A percentile compares a stretch with the other conserved stretches of the same genome.
Evolutionary conservation across 148 eudicot genomes (phyloP).

Genomic region (Camellia sinensis): DNA sequence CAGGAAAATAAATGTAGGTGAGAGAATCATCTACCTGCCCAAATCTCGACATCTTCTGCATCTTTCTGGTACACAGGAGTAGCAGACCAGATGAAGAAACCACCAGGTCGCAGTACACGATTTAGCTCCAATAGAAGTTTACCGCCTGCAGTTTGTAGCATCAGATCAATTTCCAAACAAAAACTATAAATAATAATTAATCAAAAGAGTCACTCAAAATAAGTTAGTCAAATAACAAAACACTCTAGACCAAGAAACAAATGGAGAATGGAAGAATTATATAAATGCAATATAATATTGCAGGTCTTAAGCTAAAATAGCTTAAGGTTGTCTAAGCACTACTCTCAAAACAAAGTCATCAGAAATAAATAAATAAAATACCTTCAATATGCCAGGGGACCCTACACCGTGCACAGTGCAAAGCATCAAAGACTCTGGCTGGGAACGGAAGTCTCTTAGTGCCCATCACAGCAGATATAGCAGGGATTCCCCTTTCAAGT

Average conservation of each 20-base stretch:
- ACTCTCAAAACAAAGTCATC: slow-evolving; percentile 7
- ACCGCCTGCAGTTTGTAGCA: slow-evolving; percentile 33
- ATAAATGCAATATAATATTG: slow-evolving; percentile 25
- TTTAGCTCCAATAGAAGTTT: slow-evolving; percentile 52
- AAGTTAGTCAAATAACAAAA: not conserved
- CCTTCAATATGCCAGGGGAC: slow-evolving; percentile 98
- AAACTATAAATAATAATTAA: not conserved
- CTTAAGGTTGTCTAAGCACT: not conserved
- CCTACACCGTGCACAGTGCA: slow-evolving; percentile 93
- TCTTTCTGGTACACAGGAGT: slow-evolving; percentile 44
- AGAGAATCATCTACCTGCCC: slow-evolving; percentile 36
- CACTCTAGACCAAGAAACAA: not conserved
- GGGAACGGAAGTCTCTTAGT: slow-evolving; percentile 87
- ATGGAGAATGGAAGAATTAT: not conserved
- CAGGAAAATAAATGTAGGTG: not conserved
- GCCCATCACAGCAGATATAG: slow-evolving; percentile 93
- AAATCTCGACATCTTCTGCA: slow-evolving; percentile 43
- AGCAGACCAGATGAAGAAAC: slow-evolving; percentile 54
- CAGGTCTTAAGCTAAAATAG: not conserved
- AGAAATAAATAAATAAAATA: slow-evolving; percentile 21
- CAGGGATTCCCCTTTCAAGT: slow-evolving; percentile 86
- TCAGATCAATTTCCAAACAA: not conserved
- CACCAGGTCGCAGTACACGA: slow-evolving; percentile 52
- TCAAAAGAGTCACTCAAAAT: not conserved
- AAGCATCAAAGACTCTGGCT: slow-evolving; percentile 74